These are phyloP conservation scores for Phytophthora multivora DNA, from an alignment of 352 stramenopile genomes.

Conservation along the genomic window DNA sequence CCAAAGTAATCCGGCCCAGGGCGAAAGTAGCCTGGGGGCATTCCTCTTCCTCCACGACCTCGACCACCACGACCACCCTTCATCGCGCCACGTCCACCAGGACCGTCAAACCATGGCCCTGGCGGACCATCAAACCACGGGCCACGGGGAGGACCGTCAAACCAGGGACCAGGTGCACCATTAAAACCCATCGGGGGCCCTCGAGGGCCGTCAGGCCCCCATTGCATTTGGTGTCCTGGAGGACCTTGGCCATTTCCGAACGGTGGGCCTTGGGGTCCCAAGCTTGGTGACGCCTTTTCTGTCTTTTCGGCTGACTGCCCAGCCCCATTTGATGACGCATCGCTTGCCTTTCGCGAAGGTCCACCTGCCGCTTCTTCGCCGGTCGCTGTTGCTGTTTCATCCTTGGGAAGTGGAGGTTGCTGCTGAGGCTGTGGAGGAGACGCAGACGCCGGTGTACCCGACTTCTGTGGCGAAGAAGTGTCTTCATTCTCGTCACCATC, in stretches of 20 bases:
- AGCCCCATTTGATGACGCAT: constrained; percentile 25
- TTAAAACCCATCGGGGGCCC: constrained; percentile 61
- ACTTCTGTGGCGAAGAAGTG: constrained; percentile 23
- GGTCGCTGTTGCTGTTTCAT: constrained; percentile 10
- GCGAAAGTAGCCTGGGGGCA: constrained; percentile 73
- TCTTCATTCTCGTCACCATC: constrained; percentile 61
- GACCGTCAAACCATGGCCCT: constrained; percentile 80
- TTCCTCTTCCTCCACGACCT: constrained; percentile 37
- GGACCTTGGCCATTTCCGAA: constrained; percentile 35
- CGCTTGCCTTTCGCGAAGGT: constrained; percentile 25
- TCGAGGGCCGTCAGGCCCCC: constrained; percentile 43
- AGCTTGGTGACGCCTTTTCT: constrained; percentile 26
- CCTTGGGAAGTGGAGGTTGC: constrained; percentile 49
- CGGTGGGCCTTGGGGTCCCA: constrained; percentile 32
- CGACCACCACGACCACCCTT: constrained; percentile 56
- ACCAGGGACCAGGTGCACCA: constrained; percentile 64
- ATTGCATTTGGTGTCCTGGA: constrained; percentile 33
- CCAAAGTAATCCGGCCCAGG: constrained; percentile 79
- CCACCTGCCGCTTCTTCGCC: constrained; percentile 7
- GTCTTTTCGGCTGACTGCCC: constrained; percentile 22
- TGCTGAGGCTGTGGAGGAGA: constrained; percentile 37
- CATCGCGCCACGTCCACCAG: constrained; percentile 40
- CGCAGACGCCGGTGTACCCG: constrained; percentile 9
- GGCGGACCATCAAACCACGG: constrained; percentile 78
- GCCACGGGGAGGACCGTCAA: constrained; percentile 61